Base-by-base conservation (phyloP, 2,329 filamentous ascomycete species). In the Neophaeococcomyces aloes region DNA sequence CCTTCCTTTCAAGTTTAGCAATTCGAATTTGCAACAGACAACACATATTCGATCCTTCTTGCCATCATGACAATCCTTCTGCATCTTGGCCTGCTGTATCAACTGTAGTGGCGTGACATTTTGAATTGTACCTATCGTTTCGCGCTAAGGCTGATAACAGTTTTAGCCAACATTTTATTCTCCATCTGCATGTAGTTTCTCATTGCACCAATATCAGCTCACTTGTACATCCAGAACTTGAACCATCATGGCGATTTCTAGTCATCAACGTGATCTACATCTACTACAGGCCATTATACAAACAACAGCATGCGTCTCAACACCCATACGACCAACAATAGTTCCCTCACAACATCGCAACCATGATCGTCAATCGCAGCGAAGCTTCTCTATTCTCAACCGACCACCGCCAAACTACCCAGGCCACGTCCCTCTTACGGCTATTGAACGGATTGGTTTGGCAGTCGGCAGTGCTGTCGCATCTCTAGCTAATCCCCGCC, bases 341-440 rank as follows among this genome's bases (percentile, higher is more conserved):
- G 29, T n/a, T 31, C 3, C 29, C 23, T 23, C 21, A 34, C 29
- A 33, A 25, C n/a, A n/a, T n/a, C 23, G 25, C 34, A 44, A 15
- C n/a, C 15, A 38, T 10, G 31, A 31, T n/a, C 38, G 29, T 11
- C 36, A 25, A 14, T 19, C 17, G 14, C 15, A n/a, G 3, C 69
- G 75, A 49, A 59, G 63, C 27, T 94, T 95, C 70, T 94, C 88
- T 33, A 77, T 86, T 50, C 76, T 94, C 56, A 83, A 83, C 63
- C 83, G 91, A 5, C 89, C 89, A 39, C 75, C 76, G 19, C 85
- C 87, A 45, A 91, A 85, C 57, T 96, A 96, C 67, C 79, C 84
- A 1, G 86, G 87, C 64, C 91, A 98, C 75, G 79, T 96, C 25
- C 91, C 89, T 29, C 75, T 98, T 44, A 94, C 83, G 6, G 65